Evolutionary conservation across 2,329 filamentous ascomycete species (phyloP), one percentile per base, ranked within the genome.

Genomic region (Monosporascus sp.): DNA sequence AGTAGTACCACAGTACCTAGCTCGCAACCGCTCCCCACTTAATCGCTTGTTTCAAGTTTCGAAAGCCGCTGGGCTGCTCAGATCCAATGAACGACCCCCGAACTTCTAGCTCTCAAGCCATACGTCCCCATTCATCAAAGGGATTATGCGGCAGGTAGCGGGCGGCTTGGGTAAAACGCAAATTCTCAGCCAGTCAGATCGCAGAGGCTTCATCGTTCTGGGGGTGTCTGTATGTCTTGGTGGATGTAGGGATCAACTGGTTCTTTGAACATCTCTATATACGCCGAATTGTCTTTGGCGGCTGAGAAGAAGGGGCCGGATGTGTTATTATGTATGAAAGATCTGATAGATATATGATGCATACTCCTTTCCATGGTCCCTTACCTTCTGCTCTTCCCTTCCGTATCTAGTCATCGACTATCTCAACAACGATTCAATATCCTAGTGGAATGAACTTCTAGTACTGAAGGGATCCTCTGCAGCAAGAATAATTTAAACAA

Each of bases 21-120:
- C 54, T 51, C 59, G 54, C 59, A 62, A 53, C 58, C 52, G 58
- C 59, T 56, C 55, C 57, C 43, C 43, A 46, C 43, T 46, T 27
- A 46, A 17, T 62, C 60, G 58, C 59, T 61, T 66, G 64, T 66
- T 66, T 66, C 64, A 66, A 60, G 54, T 65, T 55, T 58, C 43
- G 56, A 57, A 35, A 45, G 56, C 50, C 55, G 55, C 54, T 52
- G 51, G 52, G 51, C 59, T 62, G 58, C 58, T 62, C 58, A 55
- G 53, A 58, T 27, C 61, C 64, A 65, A 63, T 65, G 58, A 56
- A 55, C 52, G 48, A 55, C 51, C 20, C 11, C n/a, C 15, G 15
- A 46, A 46, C 43, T 46, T 18, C 43, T 15, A 46, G 52, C 52
- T 60, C 60, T 56, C 59, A 58, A 52, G 53, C 52, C 56, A 41